phyloP scores from a whole-genome alignment of 306 rosid species.

The Begonia fuchsioides region DNA sequence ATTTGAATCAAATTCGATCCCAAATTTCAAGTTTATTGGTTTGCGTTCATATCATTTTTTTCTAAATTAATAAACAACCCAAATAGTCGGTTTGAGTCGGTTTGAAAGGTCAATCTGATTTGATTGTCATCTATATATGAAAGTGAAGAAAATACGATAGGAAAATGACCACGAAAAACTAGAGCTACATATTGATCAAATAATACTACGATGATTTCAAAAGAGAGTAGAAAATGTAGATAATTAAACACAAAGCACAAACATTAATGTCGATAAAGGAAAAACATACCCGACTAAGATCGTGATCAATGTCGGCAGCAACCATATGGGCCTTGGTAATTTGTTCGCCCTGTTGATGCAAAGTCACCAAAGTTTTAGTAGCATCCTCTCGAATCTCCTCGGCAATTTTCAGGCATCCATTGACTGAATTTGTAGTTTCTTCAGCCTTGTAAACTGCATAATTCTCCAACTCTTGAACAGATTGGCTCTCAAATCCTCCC shows the following conservation, averaged over 20 bases:
- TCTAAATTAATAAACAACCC: too few species aligned
- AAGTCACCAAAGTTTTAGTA: conserved; percentile 61
- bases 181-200: too few species aligned
- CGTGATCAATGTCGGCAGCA: conserved; percentile 77
- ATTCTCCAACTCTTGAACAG: conserved; percentile 72
- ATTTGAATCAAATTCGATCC: too few species aligned
- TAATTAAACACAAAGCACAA: too few species aligned
- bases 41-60: too few species aligned
- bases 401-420: conserved; percentile 73
- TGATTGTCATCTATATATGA: too few species aligned
- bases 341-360: conserved; percentile 95
- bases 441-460: conserved; percentile 84
- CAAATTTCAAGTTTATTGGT: too few species aligned
- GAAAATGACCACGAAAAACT: neutral
- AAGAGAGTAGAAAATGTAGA: too few species aligned
- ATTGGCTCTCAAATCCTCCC: conserved; percentile 82
- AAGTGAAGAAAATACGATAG: neutral
- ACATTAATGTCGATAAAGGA: too few species aligned
- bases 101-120: too few species aligned
- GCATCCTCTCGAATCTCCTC: conserved; percentile 87
- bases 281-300: conserved; percentile 75
- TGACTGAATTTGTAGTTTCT: conserved; percentile 70
- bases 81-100: too few species aligned
- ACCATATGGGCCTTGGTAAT: conserved; percentile 75
- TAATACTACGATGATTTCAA: too few species aligned